Base-by-base conservation (phyloP, 768 basidiomycete genomes). In the Mycena belliarum region DNA sequence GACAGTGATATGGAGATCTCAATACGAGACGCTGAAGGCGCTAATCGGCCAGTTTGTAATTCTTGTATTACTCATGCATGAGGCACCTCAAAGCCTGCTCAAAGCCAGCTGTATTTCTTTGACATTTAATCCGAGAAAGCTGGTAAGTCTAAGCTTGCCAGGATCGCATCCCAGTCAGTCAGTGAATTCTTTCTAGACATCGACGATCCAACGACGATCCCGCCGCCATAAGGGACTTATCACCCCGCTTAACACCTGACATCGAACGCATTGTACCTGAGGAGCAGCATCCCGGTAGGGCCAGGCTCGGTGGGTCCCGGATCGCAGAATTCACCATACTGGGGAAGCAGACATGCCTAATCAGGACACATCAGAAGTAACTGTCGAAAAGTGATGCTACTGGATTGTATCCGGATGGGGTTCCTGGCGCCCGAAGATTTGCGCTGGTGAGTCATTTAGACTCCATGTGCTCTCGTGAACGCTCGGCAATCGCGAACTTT, bases 291-390 rank as follows among this genome's bases (percentile, higher is more conserved):
- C n/a, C n/a, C n/a, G n/a, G n/a, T n/a, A n/a, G n/a, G 45, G 26
- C 10, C 43, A 53, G 26, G 24, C 3, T 47, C 18, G 6, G 54
- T 48, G 47, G 47, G 54, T 55, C 54, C 54, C 47, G 40, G 41
- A 55, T 55, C 41, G 40, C 5, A 6, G 23, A 47, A 23, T 0
- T n/a, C 6, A 32, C 44, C 44, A 40, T 40, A 54, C 45, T 40
- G 6, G 26, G 45, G 16, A 40, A 11, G 11, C 25, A 9, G 12
- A 54, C 24, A 38, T 54, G 15, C 33, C 52, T 44, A 26, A 28
- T 55, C 15, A 11, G 25, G 38, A 45, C 4, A 15, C 43, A 44
- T 51, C 40, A 45, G 28, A 41, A 23, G 21, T 41, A 41, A 23
- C 42, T 45, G 51, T 53, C 23, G 29, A 18, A 54, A 54, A 45